Evolutionary conservation across 2,329 filamentous ascomycete genomes (phyloP).

Genomic region (Colletotrichum incanum): DNA sequence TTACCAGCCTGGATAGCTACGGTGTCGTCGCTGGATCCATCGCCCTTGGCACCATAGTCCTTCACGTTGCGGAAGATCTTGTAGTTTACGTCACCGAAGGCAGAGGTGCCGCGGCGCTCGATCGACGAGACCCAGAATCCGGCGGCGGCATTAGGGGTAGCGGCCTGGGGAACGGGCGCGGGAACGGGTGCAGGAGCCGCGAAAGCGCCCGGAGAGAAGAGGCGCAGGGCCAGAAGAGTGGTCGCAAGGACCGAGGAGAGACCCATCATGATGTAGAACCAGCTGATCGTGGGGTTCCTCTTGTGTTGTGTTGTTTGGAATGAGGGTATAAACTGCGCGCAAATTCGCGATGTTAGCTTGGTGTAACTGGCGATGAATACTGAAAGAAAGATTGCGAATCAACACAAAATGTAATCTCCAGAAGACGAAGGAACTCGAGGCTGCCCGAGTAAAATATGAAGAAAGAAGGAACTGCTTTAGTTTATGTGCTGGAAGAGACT

Average conservation of each 20-base stretch:
- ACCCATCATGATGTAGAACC: slow-evolving; percentile 60
- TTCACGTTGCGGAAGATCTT: slow-evolving; percentile 84
- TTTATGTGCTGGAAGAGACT: not conserved
- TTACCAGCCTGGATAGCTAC: slow-evolving; percentile 83
- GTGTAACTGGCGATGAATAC: slow-evolving; percentile 22
- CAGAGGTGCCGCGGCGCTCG: slow-evolving; percentile 76
- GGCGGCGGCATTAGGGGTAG: slow-evolving; percentile 52
- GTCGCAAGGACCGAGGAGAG: slow-evolving; percentile 60
- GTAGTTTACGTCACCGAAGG: slow-evolving; percentile 75
- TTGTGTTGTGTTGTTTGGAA: slow-evolving; percentile 27
- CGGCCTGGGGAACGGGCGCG: slow-evolving; percentile 37
- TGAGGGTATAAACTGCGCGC: slow-evolving; percentile 20
- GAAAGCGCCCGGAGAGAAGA: slow-evolving; percentile 54
- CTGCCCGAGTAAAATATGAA: slow-evolving; percentile 8
- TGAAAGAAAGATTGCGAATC: slow-evolving; percentile 6
- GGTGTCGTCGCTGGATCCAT: slow-evolving; percentile 84
- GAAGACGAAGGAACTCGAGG: slow-evolving; percentile 33
- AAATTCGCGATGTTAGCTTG: slow-evolving; percentile 14
- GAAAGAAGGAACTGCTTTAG: not conserved
- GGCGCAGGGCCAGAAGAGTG: slow-evolving; percentile 60
- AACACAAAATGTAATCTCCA: slow-evolving; percentile 15
- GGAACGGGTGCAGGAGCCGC: slow-evolving; percentile 52
- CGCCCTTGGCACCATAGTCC: slow-evolving; percentile 81
- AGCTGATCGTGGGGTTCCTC: slow-evolving; percentile 49
- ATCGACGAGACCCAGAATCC: slow-evolving; percentile 83